Percentiles rank a stretch among this genome's conserved stretches.
Evolutionary conservation across 169 alveolate genomes (phyloP).

Genomic region (Perkinsus olseni): DNA sequence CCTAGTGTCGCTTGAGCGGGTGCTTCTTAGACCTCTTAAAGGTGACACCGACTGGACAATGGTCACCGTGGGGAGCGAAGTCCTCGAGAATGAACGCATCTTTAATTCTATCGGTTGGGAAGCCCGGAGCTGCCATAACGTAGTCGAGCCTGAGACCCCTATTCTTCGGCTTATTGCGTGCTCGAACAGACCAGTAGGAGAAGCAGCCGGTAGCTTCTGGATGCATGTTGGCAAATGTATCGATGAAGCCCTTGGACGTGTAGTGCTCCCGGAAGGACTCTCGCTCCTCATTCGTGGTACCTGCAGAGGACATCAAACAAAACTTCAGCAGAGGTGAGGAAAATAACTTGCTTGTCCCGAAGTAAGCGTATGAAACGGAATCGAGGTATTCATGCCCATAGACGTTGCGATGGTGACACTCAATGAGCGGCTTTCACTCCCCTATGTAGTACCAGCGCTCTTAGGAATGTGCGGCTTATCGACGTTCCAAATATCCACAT

Average conservation of each 20-base stretch:
- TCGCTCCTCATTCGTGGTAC: neutral
- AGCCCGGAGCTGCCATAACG: neutral
- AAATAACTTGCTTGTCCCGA: too few relatives aligned
- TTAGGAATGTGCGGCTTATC: neutral
- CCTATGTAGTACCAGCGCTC: neutral
- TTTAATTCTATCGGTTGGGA: neutral
- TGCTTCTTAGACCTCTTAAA: neutral
- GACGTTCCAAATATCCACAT: neutral
- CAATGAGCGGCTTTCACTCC: neutral
- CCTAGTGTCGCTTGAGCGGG: neutral
- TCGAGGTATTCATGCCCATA: too few relatives aligned
- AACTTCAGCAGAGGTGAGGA: neutral
- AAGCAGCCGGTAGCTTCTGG: neutral
- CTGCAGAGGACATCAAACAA: neutral
- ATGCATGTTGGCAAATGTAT: neutral
- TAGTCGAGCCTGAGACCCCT: neutral
- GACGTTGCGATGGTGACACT: too few relatives aligned
- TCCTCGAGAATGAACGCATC: neutral
- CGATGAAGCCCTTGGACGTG: neutral
- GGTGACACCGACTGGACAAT: neutral
- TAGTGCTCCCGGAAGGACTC: neutral
- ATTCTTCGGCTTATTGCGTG: neutral
- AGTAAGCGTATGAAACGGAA: too few relatives aligned
- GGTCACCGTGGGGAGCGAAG: neutral
- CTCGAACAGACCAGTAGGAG: neutral